Evolutionary conservation across 148 eudicot species (phyloP).

Genomic region (Heliamphora exappendiculata): DNA sequence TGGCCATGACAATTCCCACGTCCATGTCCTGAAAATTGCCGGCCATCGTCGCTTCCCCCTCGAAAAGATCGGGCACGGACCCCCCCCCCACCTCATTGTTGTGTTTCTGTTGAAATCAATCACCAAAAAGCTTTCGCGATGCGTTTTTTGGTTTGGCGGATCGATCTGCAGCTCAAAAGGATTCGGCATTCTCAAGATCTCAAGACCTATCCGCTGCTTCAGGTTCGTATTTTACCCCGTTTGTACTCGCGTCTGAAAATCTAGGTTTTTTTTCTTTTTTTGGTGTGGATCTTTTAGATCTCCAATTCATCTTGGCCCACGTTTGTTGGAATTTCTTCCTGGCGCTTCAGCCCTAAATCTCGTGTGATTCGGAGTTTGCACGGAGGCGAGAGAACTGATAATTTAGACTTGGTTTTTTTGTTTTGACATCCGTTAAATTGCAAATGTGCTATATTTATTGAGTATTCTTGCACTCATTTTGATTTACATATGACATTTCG

Average conservation of each 20-base stretch:
- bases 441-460: neutral
- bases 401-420: neutral
- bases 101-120: neutral
- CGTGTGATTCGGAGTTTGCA: neutral
- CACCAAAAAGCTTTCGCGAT: neutral
- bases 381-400: neutral
- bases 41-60: neutral
- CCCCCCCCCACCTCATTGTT: neutral
- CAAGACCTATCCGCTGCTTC: neutral
- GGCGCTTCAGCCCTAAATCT: neutral
- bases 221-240: neutral
- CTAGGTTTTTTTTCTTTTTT: slow-evolving; percentile 11
- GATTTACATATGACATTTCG: neutral
- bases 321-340: neutral
- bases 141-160: neutral
- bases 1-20: neutral
- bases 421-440: neutral
- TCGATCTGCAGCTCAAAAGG: neutral
- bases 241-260: neutral
- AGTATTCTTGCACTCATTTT: too few relatives aligned
- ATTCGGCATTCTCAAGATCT: neutral
- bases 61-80: neutral
- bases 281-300: neutral
- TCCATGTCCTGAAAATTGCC: neutral
- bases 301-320: neutral